Percentiles rank a stretch among this genome's conserved stretches.
Evolutionary conservation across 2,329 filamentous ascomycete genomes (phyloP).

Genomic region (Paracorniculantispora psalliotae): DNA sequence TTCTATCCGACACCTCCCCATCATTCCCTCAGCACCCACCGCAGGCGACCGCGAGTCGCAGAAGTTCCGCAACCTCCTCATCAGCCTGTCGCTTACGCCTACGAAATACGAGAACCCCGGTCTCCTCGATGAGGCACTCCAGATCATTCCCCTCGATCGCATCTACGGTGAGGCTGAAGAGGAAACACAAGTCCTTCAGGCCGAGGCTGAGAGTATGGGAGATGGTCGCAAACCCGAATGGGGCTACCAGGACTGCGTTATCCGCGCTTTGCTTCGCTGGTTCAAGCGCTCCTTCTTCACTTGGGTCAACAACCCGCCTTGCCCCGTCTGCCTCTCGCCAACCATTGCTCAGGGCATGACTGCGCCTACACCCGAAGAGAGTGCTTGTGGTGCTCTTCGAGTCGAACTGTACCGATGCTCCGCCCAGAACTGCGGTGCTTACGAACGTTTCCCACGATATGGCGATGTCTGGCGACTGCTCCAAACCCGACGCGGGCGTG

Average conservation of each 20-base stretch:
- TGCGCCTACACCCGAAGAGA: constrained; percentile 81
- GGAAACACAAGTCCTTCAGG: constrained; percentile 80
- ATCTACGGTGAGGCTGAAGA: constrained; percentile 94
- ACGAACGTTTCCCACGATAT: constrained; percentile 89
- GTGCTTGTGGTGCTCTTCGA: constrained; percentile 76
- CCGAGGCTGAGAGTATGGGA: constrained; percentile 82
- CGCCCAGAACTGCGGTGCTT: constrained; percentile 65
- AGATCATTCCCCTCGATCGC: constrained; percentile 79
- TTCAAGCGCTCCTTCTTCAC: constrained; percentile 93
- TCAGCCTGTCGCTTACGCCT: constrained; percentile 81
- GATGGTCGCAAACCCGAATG: constrained; percentile 77
- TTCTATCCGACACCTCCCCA: constrained; percentile 45
- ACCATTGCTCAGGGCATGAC: constrained; percentile 81
- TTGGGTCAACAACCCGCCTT: constrained; percentile 94
- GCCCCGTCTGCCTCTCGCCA: constrained; percentile 73
- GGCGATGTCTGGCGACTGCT: constrained; percentile 91
- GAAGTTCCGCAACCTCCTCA: constrained; percentile 75
- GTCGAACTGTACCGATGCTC: constrained; percentile 92
- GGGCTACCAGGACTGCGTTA: constrained; percentile 97
- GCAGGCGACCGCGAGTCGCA: constrained; percentile 59
- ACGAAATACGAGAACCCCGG: constrained; percentile 96
- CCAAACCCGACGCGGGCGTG: constrained; percentile 78
- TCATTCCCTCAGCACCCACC: constrained; percentile 67
- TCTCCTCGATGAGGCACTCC: constrained; percentile 83
- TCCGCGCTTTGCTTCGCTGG: constrained; percentile 82